Evolutionary conservation across 129 eudicot genomes (phyloP).

Genomic region (Dittrichia graveolens): DNA sequence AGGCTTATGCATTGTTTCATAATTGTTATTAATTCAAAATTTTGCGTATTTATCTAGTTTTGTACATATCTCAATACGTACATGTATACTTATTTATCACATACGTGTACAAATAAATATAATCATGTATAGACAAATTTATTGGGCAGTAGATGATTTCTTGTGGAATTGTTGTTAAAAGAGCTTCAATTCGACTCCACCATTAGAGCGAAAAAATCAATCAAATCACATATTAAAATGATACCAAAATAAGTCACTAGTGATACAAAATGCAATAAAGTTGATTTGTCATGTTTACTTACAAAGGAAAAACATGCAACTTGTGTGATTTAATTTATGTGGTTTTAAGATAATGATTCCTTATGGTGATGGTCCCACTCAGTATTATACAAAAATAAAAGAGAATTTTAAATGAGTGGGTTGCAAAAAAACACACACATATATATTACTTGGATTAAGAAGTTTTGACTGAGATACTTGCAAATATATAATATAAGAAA

Average conservation of each 20-base stretch:
- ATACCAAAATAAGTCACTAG: conserved; percentile 39
- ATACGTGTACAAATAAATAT: conserved; percentile 29
- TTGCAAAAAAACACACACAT: no score
- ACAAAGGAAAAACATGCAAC: conserved; percentile 49
- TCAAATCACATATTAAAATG: conserved; percentile 26
- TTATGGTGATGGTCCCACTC: conserved; percentile 46
- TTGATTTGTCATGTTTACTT: conserved; percentile 55
- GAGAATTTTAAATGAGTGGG: conserved; percentile 17
- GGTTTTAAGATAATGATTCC: conserved; percentile 75
- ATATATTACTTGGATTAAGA: neutral
- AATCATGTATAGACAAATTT: conserved; percentile 5
- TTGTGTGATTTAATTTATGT: conserved; percentile 55
- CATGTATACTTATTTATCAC: conserved; percentile 10
- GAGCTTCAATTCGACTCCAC: conserved; percentile 24
- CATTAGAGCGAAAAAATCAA: conserved; percentile 26
- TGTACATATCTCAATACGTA: conserved; percentile 14
- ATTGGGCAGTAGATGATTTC: conserved; percentile 29
- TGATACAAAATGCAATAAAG: conserved; percentile 48
- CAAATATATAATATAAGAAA: no score
- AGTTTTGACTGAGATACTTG: no score
- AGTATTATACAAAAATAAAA: neutral
- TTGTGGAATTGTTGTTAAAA: conserved; percentile 31
- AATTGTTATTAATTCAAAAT: conserved; percentile 2
- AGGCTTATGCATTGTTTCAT: conserved; percentile 6
- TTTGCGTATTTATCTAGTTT: conserved; percentile 6